Percentiles rank a stretch among this genome's conserved stretches.
These are phyloP conservation scores for Erodium trifolium DNA, from an alignment of 441 rosid genomes.

Conservation along the genomic window DNA sequence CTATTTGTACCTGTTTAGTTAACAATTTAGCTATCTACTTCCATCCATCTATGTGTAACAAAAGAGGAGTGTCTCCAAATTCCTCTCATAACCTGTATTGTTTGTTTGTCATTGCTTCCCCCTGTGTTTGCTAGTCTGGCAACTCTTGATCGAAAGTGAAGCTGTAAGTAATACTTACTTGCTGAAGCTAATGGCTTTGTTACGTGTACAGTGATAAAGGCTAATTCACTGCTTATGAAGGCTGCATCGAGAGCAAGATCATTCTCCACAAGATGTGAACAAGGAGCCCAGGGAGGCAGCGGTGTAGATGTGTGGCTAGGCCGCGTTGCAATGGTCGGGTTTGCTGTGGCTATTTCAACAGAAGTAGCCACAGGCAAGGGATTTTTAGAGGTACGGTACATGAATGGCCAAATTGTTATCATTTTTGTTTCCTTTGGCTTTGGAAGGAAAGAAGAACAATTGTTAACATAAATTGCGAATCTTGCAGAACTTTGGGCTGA, in stretches of 20 bases:
- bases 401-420: too few relatives aligned
- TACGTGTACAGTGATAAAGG: slow-evolving; percentile 27
- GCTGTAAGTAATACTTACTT: neutral
- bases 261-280: slow-evolving; percentile 59
- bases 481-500: slow-evolving; percentile 83
- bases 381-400: slow-evolving; percentile 56
- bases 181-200: slow-evolving; percentile 11
- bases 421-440: neutral
- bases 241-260: slow-evolving; percentile 28
- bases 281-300: slow-evolving; percentile 39
- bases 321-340: slow-evolving; percentile 80
- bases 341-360: slow-evolving; percentile 62
- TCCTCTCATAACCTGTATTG: too few relatives aligned
- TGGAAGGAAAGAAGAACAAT: neutral
- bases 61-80: too few relatives aligned
- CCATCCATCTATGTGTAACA: too few relatives aligned
- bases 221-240: slow-evolving; percentile 26
- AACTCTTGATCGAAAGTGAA: neutral
- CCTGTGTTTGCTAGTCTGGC: neutral
- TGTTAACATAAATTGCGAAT: too few relatives aligned
- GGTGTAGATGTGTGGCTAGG: slow-evolving; percentile 83
- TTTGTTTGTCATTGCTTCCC: too few relatives aligned
- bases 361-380: slow-evolving; percentile 82
- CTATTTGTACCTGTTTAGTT: too few relatives aligned
- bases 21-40: too few relatives aligned